A percentile compares a stretch with the other conserved stretches of the same genome.
phyloP scores from a whole-genome alignment of 345 rosid genomes.

The Cardamine chenopodiifolia region DNA sequence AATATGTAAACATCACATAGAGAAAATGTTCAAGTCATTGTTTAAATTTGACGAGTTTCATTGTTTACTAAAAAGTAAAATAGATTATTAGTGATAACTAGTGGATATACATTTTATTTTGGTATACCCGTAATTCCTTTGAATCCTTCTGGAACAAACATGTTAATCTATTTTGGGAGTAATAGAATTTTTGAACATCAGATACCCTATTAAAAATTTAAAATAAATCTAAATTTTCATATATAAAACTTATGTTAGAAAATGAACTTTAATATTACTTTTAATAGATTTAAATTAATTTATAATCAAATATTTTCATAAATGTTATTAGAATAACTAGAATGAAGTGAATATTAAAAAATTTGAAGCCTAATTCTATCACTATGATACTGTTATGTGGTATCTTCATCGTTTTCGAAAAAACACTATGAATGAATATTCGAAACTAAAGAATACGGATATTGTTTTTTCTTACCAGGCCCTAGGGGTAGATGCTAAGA shows the following conservation, averaged over 20 bases:
- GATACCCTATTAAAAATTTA: not conserved
- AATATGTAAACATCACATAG: not conserved
- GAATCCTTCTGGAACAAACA: not conserved
- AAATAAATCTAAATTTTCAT: not conserved
- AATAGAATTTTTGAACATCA: not conserved
- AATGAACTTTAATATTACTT: not conserved
- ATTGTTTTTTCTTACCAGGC: not conserved
- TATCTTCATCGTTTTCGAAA: too few relatives aligned
- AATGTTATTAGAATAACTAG: not conserved
- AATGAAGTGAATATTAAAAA: not conserved
- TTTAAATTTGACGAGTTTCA: not conserved
- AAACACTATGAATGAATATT: not conserved
- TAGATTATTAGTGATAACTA: not conserved
- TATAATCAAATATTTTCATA: not conserved
- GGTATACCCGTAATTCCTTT: not conserved
- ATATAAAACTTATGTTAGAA: not conserved
- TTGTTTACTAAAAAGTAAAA: not conserved
- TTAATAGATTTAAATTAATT: too few relatives aligned
- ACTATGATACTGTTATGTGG: not conserved
- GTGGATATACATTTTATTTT: not conserved
- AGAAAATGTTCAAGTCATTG: not conserved
- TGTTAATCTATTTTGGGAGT: not conserved
- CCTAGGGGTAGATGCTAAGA: slow-evolving; percentile 26
- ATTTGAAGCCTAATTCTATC: not conserved
- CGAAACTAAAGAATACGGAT: not conserved